A percentile compares a stretch with the other conserved stretches of the same genome.
phyloP scores from a whole-genome alignment of 2,329 filamentous ascomycete species.

The Pseudonectria buxi region DNA sequence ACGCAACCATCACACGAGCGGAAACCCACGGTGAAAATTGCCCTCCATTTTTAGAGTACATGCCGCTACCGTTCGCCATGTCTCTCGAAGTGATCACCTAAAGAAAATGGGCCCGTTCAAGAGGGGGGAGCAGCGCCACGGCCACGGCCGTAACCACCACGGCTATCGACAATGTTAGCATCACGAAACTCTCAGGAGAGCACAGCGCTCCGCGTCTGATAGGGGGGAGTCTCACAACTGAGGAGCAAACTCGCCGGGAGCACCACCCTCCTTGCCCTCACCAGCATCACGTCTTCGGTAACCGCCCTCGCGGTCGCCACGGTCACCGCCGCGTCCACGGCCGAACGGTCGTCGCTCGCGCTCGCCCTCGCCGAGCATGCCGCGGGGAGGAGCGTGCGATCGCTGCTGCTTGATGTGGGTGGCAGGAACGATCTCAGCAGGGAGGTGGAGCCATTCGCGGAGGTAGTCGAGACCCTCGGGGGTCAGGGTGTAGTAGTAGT shows the following conservation, averaged over 20 bases:
- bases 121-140: conserved; percentile 68
- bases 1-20: conserved; percentile 35
- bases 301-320: conserved; percentile 80
- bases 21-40: conserved; percentile 33
- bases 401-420: conserved; percentile 99
- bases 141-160: conserved; percentile 84
- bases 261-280: conserved; percentile 84
- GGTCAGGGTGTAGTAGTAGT: conserved; percentile 99
- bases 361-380: conserved; percentile 89
- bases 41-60: conserved; percentile 43
- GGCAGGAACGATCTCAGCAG: conserved; percentile 97
- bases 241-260: conserved; percentile 85
- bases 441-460: conserved; percentile 99
- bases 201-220: neutral
- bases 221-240: conserved; percentile 60
- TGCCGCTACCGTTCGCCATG: conserved; percentile 38
- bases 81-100: conserved; percentile 38
- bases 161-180: conserved; percentile 47
- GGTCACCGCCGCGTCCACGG: conserved; percentile 67
- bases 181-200: conserved; percentile 4
- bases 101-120: conserved; percentile 41
- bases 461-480: conserved; percentile 99
- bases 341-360: conserved; percentile 78
- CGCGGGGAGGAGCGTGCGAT: conserved; percentile 93
- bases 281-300: conserved; percentile 87